These are phyloP conservation scores for Cyclotella distinguenda DNA, from an alignment of 108 stramenopile genomes.

Conservation along the genomic window DNA sequence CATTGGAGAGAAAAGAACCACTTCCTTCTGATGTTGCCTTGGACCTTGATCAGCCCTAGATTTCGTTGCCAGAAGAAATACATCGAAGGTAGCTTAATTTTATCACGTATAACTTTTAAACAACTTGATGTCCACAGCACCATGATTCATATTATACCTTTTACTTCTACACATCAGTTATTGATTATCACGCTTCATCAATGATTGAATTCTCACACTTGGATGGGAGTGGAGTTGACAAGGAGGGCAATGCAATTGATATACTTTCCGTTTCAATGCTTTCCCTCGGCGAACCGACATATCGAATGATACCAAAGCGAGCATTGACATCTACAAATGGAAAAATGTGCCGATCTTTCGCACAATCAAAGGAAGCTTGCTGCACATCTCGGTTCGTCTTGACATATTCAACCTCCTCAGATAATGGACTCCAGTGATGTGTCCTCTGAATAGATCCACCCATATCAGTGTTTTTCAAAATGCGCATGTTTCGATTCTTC, in stretches of 20 bases:
- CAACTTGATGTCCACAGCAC: no score
- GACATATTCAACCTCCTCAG: constrained; percentile 82
- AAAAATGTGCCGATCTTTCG: constrained; percentile 86
- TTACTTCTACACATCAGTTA: no score
- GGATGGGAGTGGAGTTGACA: constrained; percentile 1
- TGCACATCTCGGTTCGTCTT: constrained; percentile 66
- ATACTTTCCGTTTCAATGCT: background rate
- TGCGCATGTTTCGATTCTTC: constrained; percentile 72
- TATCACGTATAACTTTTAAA: no score
- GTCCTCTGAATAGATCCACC: constrained; percentile 60
- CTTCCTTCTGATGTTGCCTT: no score
- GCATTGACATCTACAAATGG: constrained; percentile 88
- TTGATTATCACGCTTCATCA: no score
- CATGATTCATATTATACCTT: no score
- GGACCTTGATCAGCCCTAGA: no score
- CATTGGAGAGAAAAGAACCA: no score
- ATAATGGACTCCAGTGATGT: constrained; percentile 87
- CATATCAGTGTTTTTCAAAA: constrained; percentile 69
- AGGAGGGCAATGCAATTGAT: background rate
- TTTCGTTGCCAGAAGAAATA: no score
- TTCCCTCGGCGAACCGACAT: constrained; percentile 14
- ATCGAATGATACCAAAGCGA: constrained; percentile 82
- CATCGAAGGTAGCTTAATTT: no score
- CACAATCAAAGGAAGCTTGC: constrained; percentile 76
- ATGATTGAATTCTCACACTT: background rate